Base-by-base conservation (phyloP, 495 filamentous ascomycete genomes). In the Xylaria castorea region DNA sequence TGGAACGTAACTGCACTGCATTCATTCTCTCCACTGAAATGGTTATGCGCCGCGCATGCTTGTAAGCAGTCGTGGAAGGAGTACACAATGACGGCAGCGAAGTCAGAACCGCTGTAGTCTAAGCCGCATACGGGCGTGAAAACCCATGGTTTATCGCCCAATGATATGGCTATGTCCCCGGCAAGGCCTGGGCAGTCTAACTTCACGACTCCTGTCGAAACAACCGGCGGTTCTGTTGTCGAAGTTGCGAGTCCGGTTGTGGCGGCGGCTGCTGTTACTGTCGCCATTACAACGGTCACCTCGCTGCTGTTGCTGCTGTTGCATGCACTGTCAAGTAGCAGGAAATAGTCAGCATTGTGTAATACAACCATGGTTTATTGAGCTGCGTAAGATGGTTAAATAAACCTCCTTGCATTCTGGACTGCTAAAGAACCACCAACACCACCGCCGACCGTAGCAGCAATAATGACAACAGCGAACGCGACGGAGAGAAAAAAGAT, bases 351-450 rank as follows among this genome's bases (percentile, higher is more conserved):
- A 46, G 53, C 11, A 12, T 42, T 6, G 8, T 38, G n/a, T n/a
- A n/a, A 40, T 30, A 4, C 46, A 5, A 36, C 25, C 12, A 30
- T 9, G 62, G 4, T 2, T 30, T 46, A 42, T n/a, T 11, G 62
- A 18, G 25, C 11, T 46, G 20, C 40, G 1, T 25, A 32, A 1
- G 25, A 66, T 5, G 18, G 25, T 40, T 16, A 34, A 50, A 61
- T 67, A 51, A 61, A 75, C 76, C 48, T 73, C 36, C 72, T 76
- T 22, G 75, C 76, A 57, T 75, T 75, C 18, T 75, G 53, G 18
- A 78, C 76, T 22, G 76, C 76, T 60, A 76, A 2, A 6, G 66
- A 73, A 46, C 77, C 77, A 20, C 77, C 77, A 12, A 79, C 71
- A 0, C 75, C 77, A 25, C 77, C 77, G 3, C 77, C 77, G 1